phyloP scores from a whole-genome alignment of 768 basidiomycete species.

The Termitomyces sp. region DNA sequence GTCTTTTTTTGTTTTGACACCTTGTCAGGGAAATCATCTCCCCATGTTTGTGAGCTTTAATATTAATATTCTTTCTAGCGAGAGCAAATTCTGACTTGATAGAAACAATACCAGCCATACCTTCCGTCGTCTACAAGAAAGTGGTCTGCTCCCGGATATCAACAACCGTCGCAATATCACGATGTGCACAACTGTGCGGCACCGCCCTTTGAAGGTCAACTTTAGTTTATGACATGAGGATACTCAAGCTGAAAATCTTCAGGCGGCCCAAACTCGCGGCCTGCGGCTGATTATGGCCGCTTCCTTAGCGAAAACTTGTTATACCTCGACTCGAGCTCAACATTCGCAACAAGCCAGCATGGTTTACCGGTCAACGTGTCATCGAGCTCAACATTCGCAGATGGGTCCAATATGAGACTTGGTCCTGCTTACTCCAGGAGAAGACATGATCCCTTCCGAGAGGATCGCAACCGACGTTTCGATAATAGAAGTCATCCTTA shows the following conservation, averaged over 20 bases:
- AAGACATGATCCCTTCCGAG: not conserved
- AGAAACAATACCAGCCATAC: not conserved
- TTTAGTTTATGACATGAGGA: no score
- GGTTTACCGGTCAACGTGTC: no score
- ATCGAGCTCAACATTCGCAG: not conserved
- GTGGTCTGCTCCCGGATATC: slow-evolving; percentile 1
- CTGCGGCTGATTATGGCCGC: not conserved
- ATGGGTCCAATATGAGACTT: not conserved
- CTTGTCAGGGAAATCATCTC: not conserved
- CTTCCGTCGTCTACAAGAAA: not conserved
- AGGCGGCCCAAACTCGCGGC: not conserved
- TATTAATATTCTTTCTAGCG: not conserved
- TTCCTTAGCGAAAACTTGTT: not conserved
- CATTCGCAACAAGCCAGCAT: no score
- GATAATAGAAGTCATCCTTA: not conserved
- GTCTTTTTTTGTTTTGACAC: not conserved
- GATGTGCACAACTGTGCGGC: not conserved
- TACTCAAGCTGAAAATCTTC: not conserved
- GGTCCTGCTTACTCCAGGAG: not conserved
- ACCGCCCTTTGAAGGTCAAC: not conserved
- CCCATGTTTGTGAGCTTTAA: not conserved
- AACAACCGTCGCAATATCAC: not conserved
- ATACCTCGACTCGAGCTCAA: not conserved
- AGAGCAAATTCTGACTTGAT: not conserved
- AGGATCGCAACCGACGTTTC: not conserved